Conservation (phyloP, 371 early-diverging fungal species). For the Mucor saturninus region DNA sequence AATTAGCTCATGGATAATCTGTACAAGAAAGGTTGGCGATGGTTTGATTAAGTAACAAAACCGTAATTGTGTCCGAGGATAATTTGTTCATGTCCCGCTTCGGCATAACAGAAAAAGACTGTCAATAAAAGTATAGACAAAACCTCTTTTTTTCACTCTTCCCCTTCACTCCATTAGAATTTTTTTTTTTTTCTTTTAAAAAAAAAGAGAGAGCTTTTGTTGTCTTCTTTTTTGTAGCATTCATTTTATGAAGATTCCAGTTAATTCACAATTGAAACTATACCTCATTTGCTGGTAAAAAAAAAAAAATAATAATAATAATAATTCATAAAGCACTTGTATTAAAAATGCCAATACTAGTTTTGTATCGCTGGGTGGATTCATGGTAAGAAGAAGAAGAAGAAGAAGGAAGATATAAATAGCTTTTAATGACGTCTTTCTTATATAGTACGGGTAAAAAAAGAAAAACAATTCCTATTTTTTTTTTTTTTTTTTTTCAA, state of each 20-base stretch:
- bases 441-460: slow-evolving; percentile 38
- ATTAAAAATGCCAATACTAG: not conserved
- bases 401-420: not conserved
- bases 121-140: not conserved
- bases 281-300: slow-evolving; percentile 36
- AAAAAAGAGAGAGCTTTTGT: slow-evolving; percentile 4
- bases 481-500: not conserved
- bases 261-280: slow-evolving; percentile 26
- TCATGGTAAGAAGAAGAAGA: slow-evolving; percentile 35
- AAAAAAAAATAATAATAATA: no score
- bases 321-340: no score
- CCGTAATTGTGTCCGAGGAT: not conserved
- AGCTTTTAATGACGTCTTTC: not conserved
- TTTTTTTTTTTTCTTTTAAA: slow-evolving; percentile 3
- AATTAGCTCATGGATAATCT: slow-evolving; percentile 37
- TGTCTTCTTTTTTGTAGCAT: not conserved
- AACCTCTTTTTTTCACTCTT: not conserved
- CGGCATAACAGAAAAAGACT: not conserved
- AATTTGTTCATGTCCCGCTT: not conserved
- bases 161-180: not conserved
- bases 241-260: slow-evolving; percentile 10
- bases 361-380: slow-evolving; percentile 55
- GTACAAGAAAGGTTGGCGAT: slow-evolving; percentile 44
- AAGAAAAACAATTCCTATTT: not conserved
- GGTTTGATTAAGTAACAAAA: slow-evolving; percentile 31